Percentiles rank a stretch among this genome's conserved stretches.
Evolutionary conservation across 2,329 filamentous ascomycete species (phyloP).

Genomic region (Metarhizium anisopliae): DNA sequence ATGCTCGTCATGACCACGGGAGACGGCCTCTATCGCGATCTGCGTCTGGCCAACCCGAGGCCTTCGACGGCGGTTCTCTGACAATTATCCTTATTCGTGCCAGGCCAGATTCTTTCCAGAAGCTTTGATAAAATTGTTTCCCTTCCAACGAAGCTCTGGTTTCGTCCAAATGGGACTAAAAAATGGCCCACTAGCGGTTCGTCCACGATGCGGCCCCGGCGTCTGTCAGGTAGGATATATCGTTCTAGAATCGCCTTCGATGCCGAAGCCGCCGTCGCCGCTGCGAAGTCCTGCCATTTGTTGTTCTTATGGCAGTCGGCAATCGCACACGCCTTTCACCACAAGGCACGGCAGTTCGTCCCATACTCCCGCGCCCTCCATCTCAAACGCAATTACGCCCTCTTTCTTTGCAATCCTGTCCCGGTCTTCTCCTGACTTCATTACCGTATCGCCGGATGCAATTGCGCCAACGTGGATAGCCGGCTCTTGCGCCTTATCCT

Average conservation of each 20-base stretch:
- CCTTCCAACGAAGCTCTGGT: conserved; percentile 14
- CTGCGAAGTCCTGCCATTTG: neutral
- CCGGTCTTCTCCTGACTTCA: conserved; percentile 25
- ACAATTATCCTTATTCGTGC: conserved; percentile 10
- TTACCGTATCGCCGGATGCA: conserved; percentile 29
- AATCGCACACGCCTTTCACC: neutral
- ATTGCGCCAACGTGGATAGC: conserved; percentile 27
- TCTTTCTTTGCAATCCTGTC: conserved; percentile 21
- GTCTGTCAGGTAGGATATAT: neutral
- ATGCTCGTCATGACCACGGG: conserved; percentile 14
- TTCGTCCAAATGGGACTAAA: conserved; percentile 11
- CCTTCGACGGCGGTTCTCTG: conserved; percentile 18
- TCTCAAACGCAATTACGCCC: conserved; percentile 23
- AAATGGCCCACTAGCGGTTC: too few species aligned
- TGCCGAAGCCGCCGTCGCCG: neutral
- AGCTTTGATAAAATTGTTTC: conserved; percentile 10
- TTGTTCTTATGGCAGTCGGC: neutral
- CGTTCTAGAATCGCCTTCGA: neutral
- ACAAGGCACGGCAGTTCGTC: conserved; percentile 15
- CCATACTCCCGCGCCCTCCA: conserved; percentile 24
- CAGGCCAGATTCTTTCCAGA: conserved; percentile 6
- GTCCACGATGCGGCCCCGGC: neutral
- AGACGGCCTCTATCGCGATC: conserved; percentile 11
- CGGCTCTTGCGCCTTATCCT: conserved; percentile 6
- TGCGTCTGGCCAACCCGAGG: conserved; percentile 25